Base-by-base conservation (phyloP, 108 stramenopile species). In the Cyclotella distinguenda region DNA sequence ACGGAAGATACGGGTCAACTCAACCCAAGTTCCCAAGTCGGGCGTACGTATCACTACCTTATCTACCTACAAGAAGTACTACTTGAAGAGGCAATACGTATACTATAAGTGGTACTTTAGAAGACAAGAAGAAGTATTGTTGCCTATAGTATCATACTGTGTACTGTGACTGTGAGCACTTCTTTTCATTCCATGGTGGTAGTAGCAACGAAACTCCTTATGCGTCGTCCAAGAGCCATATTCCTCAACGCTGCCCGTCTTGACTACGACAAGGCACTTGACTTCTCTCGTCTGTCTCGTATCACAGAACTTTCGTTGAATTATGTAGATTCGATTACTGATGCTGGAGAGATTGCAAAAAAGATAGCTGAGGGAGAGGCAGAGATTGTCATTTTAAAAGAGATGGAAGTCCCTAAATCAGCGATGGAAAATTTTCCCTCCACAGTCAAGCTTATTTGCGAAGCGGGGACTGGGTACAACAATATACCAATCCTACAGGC, bases 391-490 rank as follows among this genome's bases (percentile, higher is more conserved):
- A 85, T 95, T 40, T 82, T 86, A 38, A 95, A 91, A 59, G 94
- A 95, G 78, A 90, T 91, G 87, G 48, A 69, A 45, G 59, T 95
- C 3, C 86, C 89, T 3, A 15, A 35, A 0, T 36, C 45, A 11
- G 78, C 77, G 4, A 16, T 92, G 34, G 62, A 74, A 35, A 40
- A 68, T 22, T 90, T 95, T 64, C 82, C 87, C 11, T 16, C 70
- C 12, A 65, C 78, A 3, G 86, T 95, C 23, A 88, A 81, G 67
- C 64, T 91, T 3, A 47, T 95, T 25, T 88, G 86, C 59, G 94
- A 95, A 70, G 87, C 90, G 0, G 94, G 94, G 5, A 95, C 94
- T 3, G 94, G 94, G 36, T 95, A 89, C 82, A 95, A 95, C 74
- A 95, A 95, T 58, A 71, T 88, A n/a, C 89, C 90, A 6, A 71